phyloP scores from a whole-genome alignment of 805 yeast genomes.

The Kodamaea nitidulidarum region DNA sequence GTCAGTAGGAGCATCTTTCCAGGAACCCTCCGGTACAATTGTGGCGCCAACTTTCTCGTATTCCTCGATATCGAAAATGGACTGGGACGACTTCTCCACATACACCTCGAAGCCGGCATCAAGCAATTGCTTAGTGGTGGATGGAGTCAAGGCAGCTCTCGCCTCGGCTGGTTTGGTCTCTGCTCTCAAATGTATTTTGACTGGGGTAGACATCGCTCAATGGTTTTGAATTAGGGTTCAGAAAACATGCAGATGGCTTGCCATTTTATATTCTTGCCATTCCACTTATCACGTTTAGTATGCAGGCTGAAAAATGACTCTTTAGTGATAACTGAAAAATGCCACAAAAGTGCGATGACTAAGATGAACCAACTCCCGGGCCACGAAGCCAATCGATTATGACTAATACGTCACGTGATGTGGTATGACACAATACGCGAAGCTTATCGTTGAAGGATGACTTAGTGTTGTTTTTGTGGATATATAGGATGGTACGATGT shows the following conservation, averaged over 20 bases:
- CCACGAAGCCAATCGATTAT: not conserved
- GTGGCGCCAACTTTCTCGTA: conserved; percentile 77
- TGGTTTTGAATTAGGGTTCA: not conserved
- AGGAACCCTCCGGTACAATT: conserved; percentile 89
- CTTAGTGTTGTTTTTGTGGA: no score
- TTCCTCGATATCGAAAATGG: conserved; percentile 73
- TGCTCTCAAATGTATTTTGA: conserved; percentile 85
- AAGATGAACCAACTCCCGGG: not conserved
- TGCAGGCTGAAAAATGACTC: conserved; percentile 2
- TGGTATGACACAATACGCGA: no score
- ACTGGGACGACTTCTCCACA: conserved; percentile 84
- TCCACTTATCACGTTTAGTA: not conserved
- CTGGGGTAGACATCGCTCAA: conserved; percentile 28
- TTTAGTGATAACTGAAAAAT: not conserved
- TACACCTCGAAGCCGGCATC: conserved; percentile 85
- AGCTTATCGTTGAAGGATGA: no score
- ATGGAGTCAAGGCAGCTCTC: conserved; percentile 94
- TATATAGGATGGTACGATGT: no score
- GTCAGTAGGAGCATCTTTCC: conserved; percentile 88
- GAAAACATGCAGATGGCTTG: not conserved
- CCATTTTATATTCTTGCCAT: not conserved
- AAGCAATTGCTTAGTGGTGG: conserved; percentile 76
- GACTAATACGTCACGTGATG: conserved; percentile 1
- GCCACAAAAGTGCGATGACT: conserved; percentile 1
- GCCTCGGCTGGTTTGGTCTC: conserved; percentile 97